These are phyloP conservation scores for Mucor irregularis DNA, from an alignment of 371 early-diverging fungal genomes.

Conservation along the genomic window DNA sequence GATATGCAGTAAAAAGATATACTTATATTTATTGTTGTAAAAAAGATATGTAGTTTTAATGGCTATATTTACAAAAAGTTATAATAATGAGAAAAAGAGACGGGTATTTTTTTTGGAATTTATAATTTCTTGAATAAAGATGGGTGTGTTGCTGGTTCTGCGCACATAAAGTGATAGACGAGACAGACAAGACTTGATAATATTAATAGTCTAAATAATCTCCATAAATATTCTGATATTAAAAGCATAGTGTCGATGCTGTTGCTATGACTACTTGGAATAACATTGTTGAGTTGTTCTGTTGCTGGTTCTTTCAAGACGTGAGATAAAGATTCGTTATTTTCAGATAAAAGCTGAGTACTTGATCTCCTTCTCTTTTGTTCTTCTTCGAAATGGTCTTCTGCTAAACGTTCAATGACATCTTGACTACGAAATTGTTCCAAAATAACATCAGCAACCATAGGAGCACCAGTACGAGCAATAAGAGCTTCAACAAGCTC, in stretches of 20 bases:
- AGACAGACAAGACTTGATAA: constrained; percentile 33
- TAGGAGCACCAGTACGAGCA: constrained; percentile 33
- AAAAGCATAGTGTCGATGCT: constrained; percentile 9
- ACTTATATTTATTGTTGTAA: not conserved
- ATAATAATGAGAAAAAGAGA: not conserved
- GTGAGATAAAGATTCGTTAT: not conserved
- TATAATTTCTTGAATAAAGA: not conserved
- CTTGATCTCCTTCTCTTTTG: constrained; percentile 6
- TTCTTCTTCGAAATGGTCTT: constrained; percentile 22
- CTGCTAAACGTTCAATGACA: constrained; percentile 40
- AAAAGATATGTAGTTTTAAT: no score
- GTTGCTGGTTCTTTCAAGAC: constrained; percentile 16
- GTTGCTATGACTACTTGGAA: not conserved
- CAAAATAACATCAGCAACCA: constrained; percentile 28
- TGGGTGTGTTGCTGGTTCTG: constrained; percentile 9
- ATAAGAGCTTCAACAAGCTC: constrained; percentile 38
- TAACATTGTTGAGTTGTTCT: constrained; percentile 1
- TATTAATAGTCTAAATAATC: constrained; percentile 28
- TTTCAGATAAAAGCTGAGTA: not conserved
- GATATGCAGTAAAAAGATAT: not conserved
- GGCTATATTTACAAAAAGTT: not conserved
- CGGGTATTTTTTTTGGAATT: not conserved
- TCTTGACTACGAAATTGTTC: constrained; percentile 41
- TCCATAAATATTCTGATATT: constrained; percentile 35
- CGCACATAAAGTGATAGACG: constrained; percentile 36